These are phyloP conservation scores for Blastobotrys parvus DNA, from an alignment of 805 yeast genomes.

Conservation along the genomic window DNA sequence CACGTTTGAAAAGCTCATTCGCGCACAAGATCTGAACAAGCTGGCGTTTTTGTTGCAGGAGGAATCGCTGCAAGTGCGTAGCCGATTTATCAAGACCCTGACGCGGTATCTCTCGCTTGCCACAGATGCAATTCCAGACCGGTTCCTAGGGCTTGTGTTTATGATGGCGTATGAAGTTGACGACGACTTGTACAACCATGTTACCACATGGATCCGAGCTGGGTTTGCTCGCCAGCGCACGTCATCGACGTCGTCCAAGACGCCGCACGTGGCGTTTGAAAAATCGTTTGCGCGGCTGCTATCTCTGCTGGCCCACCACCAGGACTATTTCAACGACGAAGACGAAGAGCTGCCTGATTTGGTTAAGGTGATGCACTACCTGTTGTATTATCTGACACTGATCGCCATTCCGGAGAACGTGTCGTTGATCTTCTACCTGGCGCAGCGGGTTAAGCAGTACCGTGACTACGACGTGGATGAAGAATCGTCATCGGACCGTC, in stretches of 20 bases:
- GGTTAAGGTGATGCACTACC: constrained; percentile 45
- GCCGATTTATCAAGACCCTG: constrained; percentile 39
- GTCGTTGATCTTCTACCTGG: constrained; percentile 63
- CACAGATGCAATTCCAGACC: constrained; percentile 45
- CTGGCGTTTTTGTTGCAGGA: constrained; percentile 60
- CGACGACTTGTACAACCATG: constrained; percentile 37
- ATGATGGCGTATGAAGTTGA: constrained; percentile 74
- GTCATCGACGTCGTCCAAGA: constrained; percentile 30
- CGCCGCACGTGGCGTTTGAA: constrained; percentile 37
- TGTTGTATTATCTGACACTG: constrained; percentile 50
- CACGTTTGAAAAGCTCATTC: constrained; percentile 43
- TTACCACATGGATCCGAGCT: constrained; percentile 65
- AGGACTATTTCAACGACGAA: constrained; percentile 42
- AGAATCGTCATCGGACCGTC: constrained; percentile 20
- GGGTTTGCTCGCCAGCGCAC: constrained; percentile 31
- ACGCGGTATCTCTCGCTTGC: constrained; percentile 40
- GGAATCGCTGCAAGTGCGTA: constrained; percentile 49
- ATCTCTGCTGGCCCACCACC: constrained; percentile 67
- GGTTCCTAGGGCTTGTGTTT: constrained; percentile 59
- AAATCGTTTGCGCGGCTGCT: constrained; percentile 57
- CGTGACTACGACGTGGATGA: constrained; percentile 42
- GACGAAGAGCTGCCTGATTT: constrained; percentile 15
- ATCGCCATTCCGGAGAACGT: constrained; percentile 60
- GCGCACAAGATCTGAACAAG: constrained; percentile 42
- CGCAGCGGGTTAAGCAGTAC: constrained; percentile 73